These are phyloP conservation scores for Aspergillus hortae DNA, from an alignment of 2,329 filamentous ascomycete species.

Conservation along the genomic window DNA sequence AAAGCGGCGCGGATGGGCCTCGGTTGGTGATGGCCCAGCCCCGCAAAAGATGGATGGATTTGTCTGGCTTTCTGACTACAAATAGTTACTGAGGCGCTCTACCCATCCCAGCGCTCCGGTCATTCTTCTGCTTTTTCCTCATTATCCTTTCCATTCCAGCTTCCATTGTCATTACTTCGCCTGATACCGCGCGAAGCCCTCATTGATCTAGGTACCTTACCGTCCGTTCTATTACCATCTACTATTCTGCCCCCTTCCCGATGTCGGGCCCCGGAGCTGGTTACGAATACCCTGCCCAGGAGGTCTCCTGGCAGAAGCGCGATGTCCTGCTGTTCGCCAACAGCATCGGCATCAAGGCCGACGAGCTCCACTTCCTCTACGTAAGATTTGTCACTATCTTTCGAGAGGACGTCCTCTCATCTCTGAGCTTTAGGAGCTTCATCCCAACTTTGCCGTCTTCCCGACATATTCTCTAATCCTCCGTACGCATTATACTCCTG, in stretches of 20 bases:
- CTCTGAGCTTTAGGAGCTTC: slow-evolving; percentile 62
- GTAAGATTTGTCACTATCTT: slow-evolving; percentile 44
- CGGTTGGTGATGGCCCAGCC: slow-evolving; percentile 10
- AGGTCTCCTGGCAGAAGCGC: slow-evolving; percentile 82
- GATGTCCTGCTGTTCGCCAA: slow-evolving; percentile 87
- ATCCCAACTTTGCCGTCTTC: slow-evolving; percentile 82
- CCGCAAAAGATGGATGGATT: slow-evolving; percentile 7
- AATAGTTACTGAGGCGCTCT: not conserved
- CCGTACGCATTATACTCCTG: slow-evolving; percentile 43
- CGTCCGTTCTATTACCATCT: not conserved
- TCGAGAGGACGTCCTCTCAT: not conserved
- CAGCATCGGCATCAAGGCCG: slow-evolving; percentile 78
- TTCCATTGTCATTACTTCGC: not conserved
- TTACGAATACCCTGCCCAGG: slow-evolving; percentile 72
- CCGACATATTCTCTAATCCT: slow-evolving; percentile 84
- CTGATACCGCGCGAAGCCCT: not conserved
- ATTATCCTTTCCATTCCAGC: not conserved
- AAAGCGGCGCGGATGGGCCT: slow-evolving; percentile 5
- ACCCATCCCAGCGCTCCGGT: not conserved
- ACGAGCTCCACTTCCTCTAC: slow-evolving; percentile 91
- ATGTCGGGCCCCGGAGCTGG: slow-evolving; percentile 59
- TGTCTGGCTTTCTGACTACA: not conserved
- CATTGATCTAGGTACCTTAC: not conserved
- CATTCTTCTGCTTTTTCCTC: not conserved
- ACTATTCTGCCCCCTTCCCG: not conserved